Percentiles rank a stretch among this genome's conserved stretches.
Conservation (phyloP, 2,329 filamentous ascomycete genomes). For the Talaromyces albobiverticillius region DNA sequence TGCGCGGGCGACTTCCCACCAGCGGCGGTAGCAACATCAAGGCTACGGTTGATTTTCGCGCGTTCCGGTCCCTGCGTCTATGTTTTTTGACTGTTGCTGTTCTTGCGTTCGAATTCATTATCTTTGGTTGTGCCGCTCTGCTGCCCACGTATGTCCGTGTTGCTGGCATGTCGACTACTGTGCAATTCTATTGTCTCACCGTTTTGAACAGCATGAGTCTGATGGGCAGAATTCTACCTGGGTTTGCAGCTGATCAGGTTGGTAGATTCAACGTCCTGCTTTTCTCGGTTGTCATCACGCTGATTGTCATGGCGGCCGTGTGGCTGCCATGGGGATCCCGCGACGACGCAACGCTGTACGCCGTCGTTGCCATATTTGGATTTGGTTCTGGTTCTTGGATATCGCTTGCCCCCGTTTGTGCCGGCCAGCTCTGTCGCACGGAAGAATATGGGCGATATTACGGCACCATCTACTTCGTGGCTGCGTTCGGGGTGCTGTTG, state of each 20-base stretch:
- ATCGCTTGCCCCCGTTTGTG: conserved; percentile 45
- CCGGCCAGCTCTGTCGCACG: conserved; percentile 46
- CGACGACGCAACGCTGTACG: conserved; percentile 40
- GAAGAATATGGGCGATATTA: conserved; percentile 49
- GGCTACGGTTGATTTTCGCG: conserved; percentile 38
- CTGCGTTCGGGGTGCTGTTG: conserved; percentile 45
- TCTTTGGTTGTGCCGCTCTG: conserved; percentile 49
- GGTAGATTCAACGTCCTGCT: conserved; percentile 48
- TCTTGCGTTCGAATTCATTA: conserved; percentile 49
- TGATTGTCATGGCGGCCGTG: conserved; percentile 41
- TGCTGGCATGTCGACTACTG: conserved; percentile 36
- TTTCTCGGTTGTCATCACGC: conserved; percentile 32
- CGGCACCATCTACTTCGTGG: conserved; percentile 48
- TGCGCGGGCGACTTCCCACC: conserved; percentile 34
- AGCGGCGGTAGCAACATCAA: conserved; percentile 19
- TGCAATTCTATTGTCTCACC: conserved; percentile 45
- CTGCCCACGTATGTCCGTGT: conserved; percentile 45
- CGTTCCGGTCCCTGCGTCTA: conserved; percentile 43
- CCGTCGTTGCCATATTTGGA: conserved; percentile 47
- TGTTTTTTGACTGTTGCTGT: conserved; percentile 42
- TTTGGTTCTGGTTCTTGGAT: conserved; percentile 51
- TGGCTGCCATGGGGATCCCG: conserved; percentile 47
- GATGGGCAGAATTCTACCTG: conserved; percentile 45
- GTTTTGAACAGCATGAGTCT: conserved; percentile 44
- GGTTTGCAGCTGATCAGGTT: conserved; percentile 41